These are phyloP conservation scores for Myriosclerotinia curreyana DNA, from an alignment of 2,329 filamentous ascomycete genomes.

Conservation along the genomic window DNA sequence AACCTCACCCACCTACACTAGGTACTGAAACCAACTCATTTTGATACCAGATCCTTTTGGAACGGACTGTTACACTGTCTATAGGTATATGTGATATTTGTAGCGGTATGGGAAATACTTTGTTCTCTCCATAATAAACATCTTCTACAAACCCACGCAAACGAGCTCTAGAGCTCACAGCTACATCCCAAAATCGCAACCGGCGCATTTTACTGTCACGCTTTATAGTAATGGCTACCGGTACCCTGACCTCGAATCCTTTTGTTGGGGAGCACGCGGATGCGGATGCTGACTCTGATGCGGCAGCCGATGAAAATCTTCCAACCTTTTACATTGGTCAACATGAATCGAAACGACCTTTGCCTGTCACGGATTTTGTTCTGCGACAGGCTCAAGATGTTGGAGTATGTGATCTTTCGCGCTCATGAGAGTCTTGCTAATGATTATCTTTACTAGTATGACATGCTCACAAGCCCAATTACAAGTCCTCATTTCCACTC, in stretches of 20 bases:
- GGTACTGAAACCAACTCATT: background rate
- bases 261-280: constrained; percentile 10
- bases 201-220: constrained; percentile 7
- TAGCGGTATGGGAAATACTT: background rate
- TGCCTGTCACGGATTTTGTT: constrained; percentile 60
- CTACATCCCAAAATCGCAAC: background rate
- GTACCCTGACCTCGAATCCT: constrained; percentile 7
- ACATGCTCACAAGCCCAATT: constrained; percentile 74
- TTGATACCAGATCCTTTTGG: background rate
- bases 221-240: constrained; percentile 15
- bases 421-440: background rate
- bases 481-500: constrained; percentile 71
- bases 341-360: constrained; percentile 62
- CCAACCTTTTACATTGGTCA: constrained; percentile 68
- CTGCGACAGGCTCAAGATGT: constrained; percentile 66
- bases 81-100: constrained; percentile 2
- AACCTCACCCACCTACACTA: constrained; percentile 3
- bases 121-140: background rate
- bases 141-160: background rate
- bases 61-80: background rate
- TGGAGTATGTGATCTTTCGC: constrained; percentile 53
- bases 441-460: constrained; percentile 54
- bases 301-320: constrained; percentile 35
- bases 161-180: constrained; percentile 1
- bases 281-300: constrained; percentile 26